phyloP scores from a whole-genome alignment of 306 rosid genomes.

The Inga laurina region DNA sequence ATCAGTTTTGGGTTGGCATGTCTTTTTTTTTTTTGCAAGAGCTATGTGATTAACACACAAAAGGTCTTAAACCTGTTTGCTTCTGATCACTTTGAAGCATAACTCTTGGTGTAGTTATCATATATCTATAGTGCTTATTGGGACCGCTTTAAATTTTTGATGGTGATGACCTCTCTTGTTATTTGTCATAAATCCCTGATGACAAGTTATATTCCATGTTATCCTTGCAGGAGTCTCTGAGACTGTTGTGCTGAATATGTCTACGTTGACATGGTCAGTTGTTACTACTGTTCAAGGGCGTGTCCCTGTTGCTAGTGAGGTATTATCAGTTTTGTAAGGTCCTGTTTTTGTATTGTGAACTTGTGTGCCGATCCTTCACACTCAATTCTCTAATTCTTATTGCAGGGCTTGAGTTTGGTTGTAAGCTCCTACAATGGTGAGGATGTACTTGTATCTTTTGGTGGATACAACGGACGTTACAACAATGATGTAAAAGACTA shows the following conservation, averaged over 20 bases:
- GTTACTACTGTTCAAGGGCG: conserved; percentile 90
- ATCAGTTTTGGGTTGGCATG: not conserved
- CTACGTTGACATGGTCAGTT: conserved; percentile 84
- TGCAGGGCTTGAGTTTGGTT: conserved; percentile 84
- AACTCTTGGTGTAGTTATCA: not conserved
- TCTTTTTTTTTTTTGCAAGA: not conserved
- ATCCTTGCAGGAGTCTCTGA: conserved; percentile 76
- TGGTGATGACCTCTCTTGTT: not conserved
- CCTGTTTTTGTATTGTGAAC: conserved; percentile 9
- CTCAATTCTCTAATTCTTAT: conserved; percentile 26
- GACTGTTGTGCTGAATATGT: conserved; percentile 84
- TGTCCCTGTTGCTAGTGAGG: conserved; percentile 94
- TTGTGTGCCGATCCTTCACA: not conserved
- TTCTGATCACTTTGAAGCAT: conserved; percentile 6
- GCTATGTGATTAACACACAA: not conserved
- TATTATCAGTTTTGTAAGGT: conserved; percentile 28
- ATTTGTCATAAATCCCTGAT: conserved; percentile 1
- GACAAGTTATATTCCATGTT: conserved; percentile 25
- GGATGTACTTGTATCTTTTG: conserved; percentile 77
- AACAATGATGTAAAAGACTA: conserved; percentile 69
- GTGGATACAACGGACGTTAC: conserved; percentile 91
- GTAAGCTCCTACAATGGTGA: conserved; percentile 67
- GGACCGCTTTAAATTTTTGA: conserved; percentile 10
- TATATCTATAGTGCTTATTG: not conserved
- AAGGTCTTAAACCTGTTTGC: conserved; percentile 1